Evolutionary conservation across 257 asterid species (phyloP), one percentile per base, ranked within the genome.

Genomic region (Leptodermis oblonga): DNA sequence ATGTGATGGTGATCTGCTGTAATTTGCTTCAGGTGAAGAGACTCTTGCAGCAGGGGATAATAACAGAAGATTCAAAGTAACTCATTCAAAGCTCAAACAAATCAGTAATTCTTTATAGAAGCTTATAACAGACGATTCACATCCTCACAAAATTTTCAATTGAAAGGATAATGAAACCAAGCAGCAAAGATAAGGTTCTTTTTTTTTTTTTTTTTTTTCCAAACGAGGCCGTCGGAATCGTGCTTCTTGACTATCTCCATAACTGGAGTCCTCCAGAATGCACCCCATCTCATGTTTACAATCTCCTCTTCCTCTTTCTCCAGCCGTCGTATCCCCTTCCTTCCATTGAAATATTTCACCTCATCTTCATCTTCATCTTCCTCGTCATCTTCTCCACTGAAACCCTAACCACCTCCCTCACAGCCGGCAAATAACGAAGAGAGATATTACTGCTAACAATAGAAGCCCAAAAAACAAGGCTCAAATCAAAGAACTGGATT

Each of bases 201-300:
- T n/a, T n/a, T n/a, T n/a, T n/a, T 12, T 7, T 30, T 55, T 42
- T 52, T 88, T 64, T 89, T 83, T 85, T 92, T 92, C 96, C 99
- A 88, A 75, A 90, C 76, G 69, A 88, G 96, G 30, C 99, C 96
- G 3, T 90, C 88, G 22, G 95, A 84, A 60, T 87, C 96, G 74
- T 86, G 87, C 61, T 90, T 90, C 91, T 90, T 90, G 78, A 90
- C 98, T 54, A 88, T 79, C 84, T 93, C 91, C 83, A 88, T 54
- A 13, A 82, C 87, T 66, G 96, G 86, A 7, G 91, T 88, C 28
- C 95, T 95, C 80, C 87, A 87, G 65, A 93, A 90, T 2, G 97
- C 94, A 52, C 97, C 96, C 88, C 85, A 85, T 69, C 76, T 78
- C 88, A 84, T 73, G 81, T 77, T 75, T 33, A 51, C 7, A 45